Evolutionary conservation across 1,284 basidiomycete genomes (phyloP).

Genomic region (Apiotrichum akiyoshidainum): DNA sequence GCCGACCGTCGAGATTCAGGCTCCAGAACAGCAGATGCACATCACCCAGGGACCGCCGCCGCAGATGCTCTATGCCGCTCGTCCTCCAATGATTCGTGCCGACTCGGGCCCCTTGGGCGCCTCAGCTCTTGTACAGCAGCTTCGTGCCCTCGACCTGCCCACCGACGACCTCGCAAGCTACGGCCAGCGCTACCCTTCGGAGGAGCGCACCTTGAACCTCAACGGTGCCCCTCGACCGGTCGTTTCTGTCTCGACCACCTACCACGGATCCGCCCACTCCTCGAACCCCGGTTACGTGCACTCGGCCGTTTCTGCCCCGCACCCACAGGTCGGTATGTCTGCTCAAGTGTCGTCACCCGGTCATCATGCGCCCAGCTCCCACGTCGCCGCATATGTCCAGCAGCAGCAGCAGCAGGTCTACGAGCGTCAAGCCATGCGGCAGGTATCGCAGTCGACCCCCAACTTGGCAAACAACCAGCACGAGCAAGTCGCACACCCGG

Average conservation of each 20-base stretch:
- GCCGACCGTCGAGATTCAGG: conserved; percentile 21
- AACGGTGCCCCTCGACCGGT: not conserved
- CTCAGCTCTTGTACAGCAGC: conserved; percentile 48
- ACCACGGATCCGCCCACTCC: conserved; percentile 20
- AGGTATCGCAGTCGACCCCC: conserved; percentile 14
- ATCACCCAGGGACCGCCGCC: not conserved
- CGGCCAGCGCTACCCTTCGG: conserved; percentile 34
- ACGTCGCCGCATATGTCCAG: conserved; percentile 30
- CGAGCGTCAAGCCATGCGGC: conserved; percentile 9
- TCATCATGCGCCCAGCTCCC: conserved; percentile 12
- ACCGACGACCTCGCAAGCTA: conserved; percentile 50
- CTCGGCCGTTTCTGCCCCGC: conserved; percentile 16
- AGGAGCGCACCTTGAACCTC: conserved; percentile 10
- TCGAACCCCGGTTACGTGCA: conserved; percentile 26
- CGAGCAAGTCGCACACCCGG: not conserved
- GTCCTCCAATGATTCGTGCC: conserved; percentile 1
- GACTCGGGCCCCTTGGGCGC: conserved; percentile 24
- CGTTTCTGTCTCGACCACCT: conserved; percentile 17
- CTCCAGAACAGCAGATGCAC: conserved; percentile 3
- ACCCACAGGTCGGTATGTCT: conserved; percentile 9
- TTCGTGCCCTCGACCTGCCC: conserved; percentile 51
- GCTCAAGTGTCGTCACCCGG: conserved; percentile 5
- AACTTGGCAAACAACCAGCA: conserved; percentile 1
- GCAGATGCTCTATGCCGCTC: not conserved
- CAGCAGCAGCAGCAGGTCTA: conserved; percentile 30